Conservation (phyloP, 768 basidiomycete genomes). For the Tubosaeta sp. region DNA sequence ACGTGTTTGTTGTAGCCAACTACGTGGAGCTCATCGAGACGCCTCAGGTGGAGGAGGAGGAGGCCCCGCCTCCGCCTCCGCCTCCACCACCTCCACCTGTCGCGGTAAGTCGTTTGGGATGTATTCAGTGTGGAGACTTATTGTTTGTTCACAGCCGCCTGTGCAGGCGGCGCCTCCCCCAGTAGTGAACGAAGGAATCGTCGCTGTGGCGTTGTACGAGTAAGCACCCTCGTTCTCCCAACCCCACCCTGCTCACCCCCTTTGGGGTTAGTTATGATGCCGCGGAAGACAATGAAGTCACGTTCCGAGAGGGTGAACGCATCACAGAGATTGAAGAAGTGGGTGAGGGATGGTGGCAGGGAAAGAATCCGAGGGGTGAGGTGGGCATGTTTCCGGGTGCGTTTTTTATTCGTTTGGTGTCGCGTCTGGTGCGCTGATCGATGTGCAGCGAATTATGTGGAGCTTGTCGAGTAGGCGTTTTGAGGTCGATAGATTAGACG, state of each 20-base stretch:
- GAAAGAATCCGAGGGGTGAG: conserved; percentile 50
- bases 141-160: conserved; percentile 26
- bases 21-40: conserved; percentile 71
- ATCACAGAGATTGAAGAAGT: conserved; percentile 77
- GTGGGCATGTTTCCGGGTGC: conserved; percentile 74
- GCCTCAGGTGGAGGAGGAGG: conserved; percentile 38
- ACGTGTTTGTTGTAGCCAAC: background rate
- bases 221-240: conserved; percentile 33
- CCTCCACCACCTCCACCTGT: conserved; percentile 39
- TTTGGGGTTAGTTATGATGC: conserved; percentile 78
- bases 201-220: conserved; percentile 69
- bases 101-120: conserved; percentile 33
- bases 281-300: conserved; percentile 85
- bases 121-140: background rate
- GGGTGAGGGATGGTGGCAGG: conserved; percentile 90
- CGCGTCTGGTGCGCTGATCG: background rate
- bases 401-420: conserved; percentile 17
- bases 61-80: conserved; percentile 49
- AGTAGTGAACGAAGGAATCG: conserved; percentile 54
- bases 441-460: conserved; percentile 17
- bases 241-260: background rate
- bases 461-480: conserved; percentile 8
- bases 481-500: background rate
- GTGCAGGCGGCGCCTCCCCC: conserved; percentile 27
- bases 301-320: conserved; percentile 77